A percentile compares a stretch with the other conserved stretches of the same genome.
phyloP scores from a whole-genome alignment of 345 rosid species.

The Camelina laxa region DNA sequence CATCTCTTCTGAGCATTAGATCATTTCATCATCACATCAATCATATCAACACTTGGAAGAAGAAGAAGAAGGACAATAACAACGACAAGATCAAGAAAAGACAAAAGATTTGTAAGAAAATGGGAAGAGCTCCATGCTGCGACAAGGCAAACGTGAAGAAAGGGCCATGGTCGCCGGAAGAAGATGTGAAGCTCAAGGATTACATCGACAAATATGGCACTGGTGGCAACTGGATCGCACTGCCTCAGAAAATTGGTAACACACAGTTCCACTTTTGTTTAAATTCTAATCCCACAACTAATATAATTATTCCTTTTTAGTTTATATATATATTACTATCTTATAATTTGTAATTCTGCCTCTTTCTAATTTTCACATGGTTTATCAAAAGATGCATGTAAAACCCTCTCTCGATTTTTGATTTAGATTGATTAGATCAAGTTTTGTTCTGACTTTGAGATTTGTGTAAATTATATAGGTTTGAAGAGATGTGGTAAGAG shows the following conservation, averaged over 20 bases:
- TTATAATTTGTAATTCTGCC: not conserved
- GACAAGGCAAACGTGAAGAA: constrained; percentile 92
- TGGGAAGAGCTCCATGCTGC: constrained; percentile 99
- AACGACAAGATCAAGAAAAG: constrained; percentile 21
- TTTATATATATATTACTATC: not conserved
- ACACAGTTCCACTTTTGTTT: constrained; percentile 34
- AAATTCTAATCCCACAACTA: not conserved
- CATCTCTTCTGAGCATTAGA: constrained; percentile 32
- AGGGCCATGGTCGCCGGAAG: constrained; percentile 99
- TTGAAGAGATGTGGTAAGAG: constrained; percentile 98
- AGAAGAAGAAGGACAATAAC: constrained; percentile 13
- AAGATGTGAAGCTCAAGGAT: constrained; percentile 90
- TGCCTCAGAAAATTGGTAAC: constrained; percentile 97
- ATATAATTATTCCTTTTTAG: too few species aligned
- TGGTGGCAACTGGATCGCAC: constrained; percentile 98
- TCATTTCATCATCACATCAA: constrained; percentile 40
- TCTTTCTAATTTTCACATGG: not conserved
- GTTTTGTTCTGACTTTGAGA: constrained; percentile 12
- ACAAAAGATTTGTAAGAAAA: constrained; percentile 39
- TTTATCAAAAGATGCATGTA: not conserved
- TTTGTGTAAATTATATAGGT: constrained; percentile 52
- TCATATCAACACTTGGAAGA: constrained; percentile 16
- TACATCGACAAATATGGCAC: constrained; percentile 82
- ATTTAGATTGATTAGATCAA: not conserved
- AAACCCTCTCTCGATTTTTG: not conserved